Conservation (phyloP, 495 filamentous ascomycete species). For the Neurospora tetrasperma region DNA sequence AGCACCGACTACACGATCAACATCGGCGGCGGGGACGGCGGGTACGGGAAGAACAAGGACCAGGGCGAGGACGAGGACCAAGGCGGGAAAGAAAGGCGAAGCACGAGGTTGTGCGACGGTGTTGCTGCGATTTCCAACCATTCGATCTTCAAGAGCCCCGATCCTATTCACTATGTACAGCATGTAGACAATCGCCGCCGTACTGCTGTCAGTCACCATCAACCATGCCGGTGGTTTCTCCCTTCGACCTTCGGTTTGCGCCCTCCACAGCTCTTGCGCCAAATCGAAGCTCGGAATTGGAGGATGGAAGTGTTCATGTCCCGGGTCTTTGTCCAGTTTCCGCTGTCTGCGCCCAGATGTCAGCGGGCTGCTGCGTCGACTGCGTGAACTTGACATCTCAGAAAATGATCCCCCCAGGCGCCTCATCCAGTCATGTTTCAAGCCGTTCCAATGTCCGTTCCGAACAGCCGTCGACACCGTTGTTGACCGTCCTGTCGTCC, state of each 20-base stretch:
- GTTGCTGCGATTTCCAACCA: neutral
- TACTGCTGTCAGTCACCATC: neutral
- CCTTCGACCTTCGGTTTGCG: neutral
- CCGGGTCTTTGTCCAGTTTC: neutral
- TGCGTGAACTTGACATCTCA: neutral
- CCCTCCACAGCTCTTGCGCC: neutral
- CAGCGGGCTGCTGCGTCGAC: neutral
- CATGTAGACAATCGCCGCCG: slow-evolving; percentile 4
- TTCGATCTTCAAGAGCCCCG: neutral
- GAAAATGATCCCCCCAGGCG: neutral
- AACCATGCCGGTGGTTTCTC: slow-evolving; percentile 12
- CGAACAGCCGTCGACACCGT: neutral
- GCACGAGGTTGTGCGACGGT: neutral
- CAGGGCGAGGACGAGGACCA: neutral
- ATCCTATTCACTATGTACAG: slow-evolving; percentile 10
- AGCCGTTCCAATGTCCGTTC: neutral
- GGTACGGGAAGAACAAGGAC: neutral
- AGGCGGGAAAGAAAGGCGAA: neutral
- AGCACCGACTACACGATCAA: neutral
- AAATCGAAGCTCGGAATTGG: neutral
- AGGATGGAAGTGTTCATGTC: neutral
- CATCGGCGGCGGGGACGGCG: slow-evolving; percentile 1
- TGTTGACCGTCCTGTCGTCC: neutral
- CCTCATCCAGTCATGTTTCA: neutral
- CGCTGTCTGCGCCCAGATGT: neutral